Conservation (phyloP, 176 grass and related monocot species). For the Rhynchospora pubera region DNA sequence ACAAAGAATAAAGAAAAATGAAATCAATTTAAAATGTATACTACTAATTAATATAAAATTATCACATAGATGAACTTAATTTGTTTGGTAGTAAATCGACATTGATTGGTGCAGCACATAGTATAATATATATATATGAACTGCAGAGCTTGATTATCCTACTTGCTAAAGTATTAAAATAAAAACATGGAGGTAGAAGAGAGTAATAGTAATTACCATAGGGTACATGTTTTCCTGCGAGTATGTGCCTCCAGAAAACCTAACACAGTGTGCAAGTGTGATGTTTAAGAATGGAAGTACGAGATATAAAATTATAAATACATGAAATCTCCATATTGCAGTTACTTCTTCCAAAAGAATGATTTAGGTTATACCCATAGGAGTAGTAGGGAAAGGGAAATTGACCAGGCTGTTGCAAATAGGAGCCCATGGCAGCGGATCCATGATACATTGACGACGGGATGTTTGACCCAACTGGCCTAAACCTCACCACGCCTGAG, state of each 20-base stretch:
- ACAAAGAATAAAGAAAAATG: background rate
- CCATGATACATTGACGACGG: constrained; percentile 33
- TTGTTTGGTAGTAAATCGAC: background rate
- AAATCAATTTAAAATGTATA: background rate
- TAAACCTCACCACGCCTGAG: constrained; percentile 29
- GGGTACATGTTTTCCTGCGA: constrained; percentile 46
- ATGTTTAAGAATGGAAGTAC: background rate
- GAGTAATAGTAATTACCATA: constrained; percentile 22
- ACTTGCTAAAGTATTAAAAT: background rate
- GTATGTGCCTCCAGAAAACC: constrained; percentile 31
- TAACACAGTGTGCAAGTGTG: background rate
- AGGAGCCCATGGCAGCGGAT: constrained; percentile 23
- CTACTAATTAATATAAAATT: background rate
- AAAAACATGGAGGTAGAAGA: background rate
- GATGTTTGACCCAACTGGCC: constrained; percentile 9
- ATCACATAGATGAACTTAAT: background rate
- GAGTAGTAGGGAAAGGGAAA: constrained; percentile 32
- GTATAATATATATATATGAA: no score
- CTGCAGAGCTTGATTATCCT: background rate
- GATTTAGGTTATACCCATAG: constrained; percentile 31
- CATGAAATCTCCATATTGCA: constrained; percentile 1
- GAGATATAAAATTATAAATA: background rate
- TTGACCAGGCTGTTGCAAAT: constrained; percentile 34
- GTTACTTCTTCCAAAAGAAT: background rate
- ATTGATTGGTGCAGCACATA: background rate